These are phyloP conservation scores for Pyrenula massariospora DNA, from an alignment of 495 filamentous ascomycete species.

Conservation along the genomic window DNA sequence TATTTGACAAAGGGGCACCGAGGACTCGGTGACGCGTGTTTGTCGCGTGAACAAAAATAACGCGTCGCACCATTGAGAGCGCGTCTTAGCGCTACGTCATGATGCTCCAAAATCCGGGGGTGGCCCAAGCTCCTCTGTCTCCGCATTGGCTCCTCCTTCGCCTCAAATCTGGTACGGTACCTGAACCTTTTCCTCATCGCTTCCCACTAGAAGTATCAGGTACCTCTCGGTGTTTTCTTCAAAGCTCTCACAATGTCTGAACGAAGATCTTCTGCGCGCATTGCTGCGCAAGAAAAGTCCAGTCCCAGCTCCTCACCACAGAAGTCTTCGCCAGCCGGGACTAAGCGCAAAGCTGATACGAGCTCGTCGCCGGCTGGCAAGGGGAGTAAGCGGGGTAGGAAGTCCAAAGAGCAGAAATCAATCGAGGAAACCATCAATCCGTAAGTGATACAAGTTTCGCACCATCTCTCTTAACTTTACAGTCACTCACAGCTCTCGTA, in stretches of 20 bases:
- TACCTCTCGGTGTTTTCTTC: too few species aligned
- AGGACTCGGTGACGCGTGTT: too few species aligned
- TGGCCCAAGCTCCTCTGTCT: background rate
- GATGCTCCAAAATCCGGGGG: background rate
- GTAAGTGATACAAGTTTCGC: background rate
- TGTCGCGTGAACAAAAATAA: too few species aligned
- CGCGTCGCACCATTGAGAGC: background rate
- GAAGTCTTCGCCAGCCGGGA: background rate
- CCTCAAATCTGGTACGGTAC: background rate
- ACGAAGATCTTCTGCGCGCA: background rate
- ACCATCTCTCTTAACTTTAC: too few species aligned
- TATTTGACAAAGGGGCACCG: too few species aligned
- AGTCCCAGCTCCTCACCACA: background rate
- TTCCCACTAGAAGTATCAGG: too few species aligned
- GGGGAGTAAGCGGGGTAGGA: background rate
- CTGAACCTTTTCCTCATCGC: background rate
- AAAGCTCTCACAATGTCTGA: background rate
- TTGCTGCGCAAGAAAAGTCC: background rate
- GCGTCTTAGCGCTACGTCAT: background rate
- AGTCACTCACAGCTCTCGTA: background rate
- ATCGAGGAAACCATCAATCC: background rate
- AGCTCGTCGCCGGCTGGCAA: background rate
- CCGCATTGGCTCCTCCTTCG: background rate
- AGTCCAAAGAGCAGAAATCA: background rate
- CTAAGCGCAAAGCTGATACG: background rate